Evolutionary conservation across 2,329 filamentous ascomycete genomes (phyloP), one percentile per base, ranked within the genome.

Genomic region (Arthrobotrys conoides): DNA sequence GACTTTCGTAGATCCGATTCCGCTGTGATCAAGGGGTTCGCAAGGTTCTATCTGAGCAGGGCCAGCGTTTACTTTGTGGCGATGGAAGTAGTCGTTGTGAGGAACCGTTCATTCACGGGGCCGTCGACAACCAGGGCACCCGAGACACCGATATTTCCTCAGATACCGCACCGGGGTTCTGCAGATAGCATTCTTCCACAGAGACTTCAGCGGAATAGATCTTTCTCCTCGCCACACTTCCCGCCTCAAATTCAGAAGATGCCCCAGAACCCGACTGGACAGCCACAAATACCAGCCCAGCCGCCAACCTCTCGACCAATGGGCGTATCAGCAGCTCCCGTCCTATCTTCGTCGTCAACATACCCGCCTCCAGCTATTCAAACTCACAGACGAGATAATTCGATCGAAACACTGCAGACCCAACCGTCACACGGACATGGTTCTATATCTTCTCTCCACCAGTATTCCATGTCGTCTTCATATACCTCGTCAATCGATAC

Each of bases 1-100:
- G 73, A 77, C 53, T 77, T 77, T 41, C 73, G 73, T 36, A 71
- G 73, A 36, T 77, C 73, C 20, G 73, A 77, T 51, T 77, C 73
- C 20, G 73, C 73, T 10, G 73, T 77, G 51, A 71, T 77, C 41
- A 77, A 77, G 53, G 73, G 73, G 53, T 71, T 77, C 36, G 73
- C 73, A 10, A 71, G 73, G 41, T 77, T 77, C 64, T 77, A 77
- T 51, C 67, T 77, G 20, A 77, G 73, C 51, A 70, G 73, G 55
- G 73, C 73, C 49, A 77, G 73, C 51, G 73, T 77, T 33, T 77
- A 77, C 53, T 77, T 77, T 71, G 73, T 77, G 67, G 73, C 73
- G 18, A 77, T 77, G 73, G 73, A 77, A 27, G 73, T 77, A 38
- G 49, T 30, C 59, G 65, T 77, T 27, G 67, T 77, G 5, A 66